A percentile compares a stretch with the other conserved stretches of the same genome.
Evolutionary conservation across 495 filamentous ascomycete species (phyloP).

Genomic region (Annulohypoxylon bovei): DNA sequence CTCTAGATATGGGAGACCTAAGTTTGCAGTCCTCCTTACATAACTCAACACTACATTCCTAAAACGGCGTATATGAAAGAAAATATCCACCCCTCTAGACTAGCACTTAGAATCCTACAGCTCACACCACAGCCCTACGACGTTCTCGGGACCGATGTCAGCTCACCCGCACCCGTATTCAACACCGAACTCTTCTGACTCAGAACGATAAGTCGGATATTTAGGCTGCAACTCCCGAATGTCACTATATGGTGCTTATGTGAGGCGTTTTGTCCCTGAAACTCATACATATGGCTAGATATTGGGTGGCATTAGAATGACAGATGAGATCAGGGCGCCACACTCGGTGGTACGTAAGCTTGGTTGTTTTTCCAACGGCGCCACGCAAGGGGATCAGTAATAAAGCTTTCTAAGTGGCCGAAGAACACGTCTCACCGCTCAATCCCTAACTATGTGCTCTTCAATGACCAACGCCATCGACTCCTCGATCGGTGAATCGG

Average conservation of each 20-base stretch:
- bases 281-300: not conserved
- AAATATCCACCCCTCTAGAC: not conserved
- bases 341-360: constrained; percentile 13
- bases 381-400: constrained; percentile 15
- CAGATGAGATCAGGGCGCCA: constrained; percentile 2
- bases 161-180: not conserved
- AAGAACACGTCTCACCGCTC: constrained; percentile 1
- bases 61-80: not conserved
- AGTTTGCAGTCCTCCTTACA: not conserved
- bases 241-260: constrained; percentile 22
- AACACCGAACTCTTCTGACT: constrained; percentile 15
- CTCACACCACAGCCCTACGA: not conserved
- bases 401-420: constrained; percentile 13
- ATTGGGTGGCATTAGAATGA: not conserved
- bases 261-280: constrained; percentile 12
- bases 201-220: constrained; percentile 27
- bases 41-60: not conserved
- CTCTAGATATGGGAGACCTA: not conserved
- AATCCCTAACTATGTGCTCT: not conserved
- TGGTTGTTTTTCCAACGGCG: constrained; percentile 7
- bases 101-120: not conserved
- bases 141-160: constrained; percentile 21
- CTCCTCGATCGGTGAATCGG: constrained; percentile 34
- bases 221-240: constrained; percentile 20
- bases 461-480: constrained; percentile 4